These are phyloP conservation scores for Globisporangium apiculatum DNA, from an alignment of 352 stramenopile genomes.

Conservation along the genomic window DNA sequence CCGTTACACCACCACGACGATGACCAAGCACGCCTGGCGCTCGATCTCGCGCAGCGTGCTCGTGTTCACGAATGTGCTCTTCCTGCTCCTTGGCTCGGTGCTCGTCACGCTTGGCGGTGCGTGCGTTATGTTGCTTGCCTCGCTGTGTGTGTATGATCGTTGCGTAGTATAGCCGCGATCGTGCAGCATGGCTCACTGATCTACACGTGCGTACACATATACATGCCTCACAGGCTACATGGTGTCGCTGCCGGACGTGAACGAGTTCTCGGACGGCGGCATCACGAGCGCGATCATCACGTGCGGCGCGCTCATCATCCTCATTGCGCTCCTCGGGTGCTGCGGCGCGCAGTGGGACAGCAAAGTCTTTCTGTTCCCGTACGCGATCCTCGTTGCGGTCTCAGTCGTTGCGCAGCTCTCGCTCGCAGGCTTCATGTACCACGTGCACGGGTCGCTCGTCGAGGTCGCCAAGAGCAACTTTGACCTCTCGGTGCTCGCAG, in stretches of 20 bases:
- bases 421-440: slow-evolving; percentile 72
- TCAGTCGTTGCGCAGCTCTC: slow-evolving; percentile 75
- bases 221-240: slow-evolving; percentile 50
- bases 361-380: slow-evolving; percentile 83
- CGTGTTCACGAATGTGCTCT: slow-evolving; percentile 87
- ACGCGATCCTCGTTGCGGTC: slow-evolving; percentile 69
- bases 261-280: slow-evolving; percentile 71
- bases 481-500: slow-evolving; percentile 46
- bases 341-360: slow-evolving; percentile 81
- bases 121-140: not conserved
- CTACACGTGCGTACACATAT: slow-evolving; percentile 4
- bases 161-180: too few relatives aligned
- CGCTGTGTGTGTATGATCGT: too few relatives aligned
- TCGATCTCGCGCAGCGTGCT: slow-evolving; percentile 71
- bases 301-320: slow-evolving; percentile 68
- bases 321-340: slow-evolving; percentile 71
- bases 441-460: slow-evolving; percentile 69
- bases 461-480: slow-evolving; percentile 64
- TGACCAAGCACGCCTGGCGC: slow-evolving; percentile 56
- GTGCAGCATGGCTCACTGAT: not conserved
- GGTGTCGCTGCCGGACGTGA: slow-evolving; percentile 69
- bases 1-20: slow-evolving; percentile 2
- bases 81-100: slow-evolving; percentile 73
- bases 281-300: slow-evolving; percentile 77
- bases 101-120: slow-evolving; percentile 73